Evolutionary conservation across 2,329 filamentous ascomycete species (phyloP), one percentile per base, ranked within the genome.

Genomic region (Fusarium sp.): DNA sequence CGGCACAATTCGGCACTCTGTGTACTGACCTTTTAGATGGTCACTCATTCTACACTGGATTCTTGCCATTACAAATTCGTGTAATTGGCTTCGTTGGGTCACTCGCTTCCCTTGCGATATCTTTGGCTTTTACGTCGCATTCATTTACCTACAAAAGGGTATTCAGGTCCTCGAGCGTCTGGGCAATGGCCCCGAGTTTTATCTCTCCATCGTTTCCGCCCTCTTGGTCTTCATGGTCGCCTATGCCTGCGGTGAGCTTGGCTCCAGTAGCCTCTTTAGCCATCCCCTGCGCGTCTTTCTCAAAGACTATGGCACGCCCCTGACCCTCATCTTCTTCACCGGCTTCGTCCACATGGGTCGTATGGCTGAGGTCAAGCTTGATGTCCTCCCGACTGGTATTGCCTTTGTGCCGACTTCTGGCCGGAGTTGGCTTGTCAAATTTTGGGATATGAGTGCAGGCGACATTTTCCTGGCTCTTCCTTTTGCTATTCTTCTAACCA

Each of bases 81-180:
- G 95, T 85, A 96, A 97, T 82, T 93, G 89, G 78, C 86, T 98
- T n/a, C 92, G 91, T 78, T 97, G 95, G 81, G 94, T 98, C 24
- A 98, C 95, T 1, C 89, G 94, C 16, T 98, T 98, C 80, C 94
- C 94, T 27, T 97, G 95, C 83, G 95, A 98, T 81, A 96, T 96
- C 78, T 97, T 98, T 75, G 95, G 94, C 59, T 97, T 97, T 84
- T 97, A 97, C 80, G 94, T 97, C 56, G 94, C 94, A 65, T 95
- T 93, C 79, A 96, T 97, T 81, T 97, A 97, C 80, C 87, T 97
- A 22, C 94, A 97, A 79, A 97, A 97, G 83, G 94, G 94, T 17
- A 92, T 97, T 70, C 94, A 97, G 82, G 93, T 97, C 16, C 88
- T 97, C 22, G 92, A 91, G 49, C 88, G 92, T 14, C 92, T 97